Evolutionary conservation across 1,139 yeast species (phyloP).

Genomic region (Lodderomyces metapsilosis): DNA sequence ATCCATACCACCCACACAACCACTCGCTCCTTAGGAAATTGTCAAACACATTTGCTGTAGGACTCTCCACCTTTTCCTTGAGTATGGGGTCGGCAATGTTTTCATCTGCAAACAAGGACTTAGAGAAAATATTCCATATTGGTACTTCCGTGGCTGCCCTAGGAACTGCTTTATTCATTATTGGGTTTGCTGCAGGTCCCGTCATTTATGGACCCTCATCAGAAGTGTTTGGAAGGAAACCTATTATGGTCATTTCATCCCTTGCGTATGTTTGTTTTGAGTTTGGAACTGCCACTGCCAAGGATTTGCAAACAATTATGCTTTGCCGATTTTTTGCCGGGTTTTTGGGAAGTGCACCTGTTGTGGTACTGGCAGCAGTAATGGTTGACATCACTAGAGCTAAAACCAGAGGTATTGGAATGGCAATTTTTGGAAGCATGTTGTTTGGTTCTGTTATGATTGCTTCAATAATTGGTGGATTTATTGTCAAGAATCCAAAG

Average conservation of each 20-base stretch:
- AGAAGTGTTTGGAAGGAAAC: constrained; percentile 38
- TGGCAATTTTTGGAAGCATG: constrained; percentile 34
- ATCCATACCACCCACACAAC: constrained; percentile 49
- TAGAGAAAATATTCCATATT: constrained; percentile 28
- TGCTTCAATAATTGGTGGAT: constrained; percentile 41
- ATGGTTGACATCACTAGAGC: constrained; percentile 42
- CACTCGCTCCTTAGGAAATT: constrained; percentile 35
- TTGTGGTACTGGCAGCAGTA: constrained; percentile 42
- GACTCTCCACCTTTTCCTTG: constrained; percentile 34
- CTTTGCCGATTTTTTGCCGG: constrained; percentile 42
- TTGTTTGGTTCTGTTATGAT: constrained; percentile 47
- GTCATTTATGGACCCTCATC: constrained; percentile 41
- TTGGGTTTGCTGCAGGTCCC: constrained; percentile 47
- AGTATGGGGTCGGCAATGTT: constrained; percentile 50
- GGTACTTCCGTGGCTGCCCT: constrained; percentile 33
- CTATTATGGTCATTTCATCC: constrained; percentile 25
- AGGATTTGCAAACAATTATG: constrained; percentile 39
- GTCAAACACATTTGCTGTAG: constrained; percentile 24
- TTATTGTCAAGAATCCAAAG: constrained; percentile 27
- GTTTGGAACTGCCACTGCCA: constrained; percentile 37
- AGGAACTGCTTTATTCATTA: constrained; percentile 39
- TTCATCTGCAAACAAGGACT: constrained; percentile 24
- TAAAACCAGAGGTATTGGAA: constrained; percentile 28
- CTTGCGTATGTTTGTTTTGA: constrained; percentile 33
- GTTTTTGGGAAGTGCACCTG: constrained; percentile 39